phyloP scores from a whole-genome alignment of 768 basidiomycete genomes.

The Baorangia bicolor region DNA sequence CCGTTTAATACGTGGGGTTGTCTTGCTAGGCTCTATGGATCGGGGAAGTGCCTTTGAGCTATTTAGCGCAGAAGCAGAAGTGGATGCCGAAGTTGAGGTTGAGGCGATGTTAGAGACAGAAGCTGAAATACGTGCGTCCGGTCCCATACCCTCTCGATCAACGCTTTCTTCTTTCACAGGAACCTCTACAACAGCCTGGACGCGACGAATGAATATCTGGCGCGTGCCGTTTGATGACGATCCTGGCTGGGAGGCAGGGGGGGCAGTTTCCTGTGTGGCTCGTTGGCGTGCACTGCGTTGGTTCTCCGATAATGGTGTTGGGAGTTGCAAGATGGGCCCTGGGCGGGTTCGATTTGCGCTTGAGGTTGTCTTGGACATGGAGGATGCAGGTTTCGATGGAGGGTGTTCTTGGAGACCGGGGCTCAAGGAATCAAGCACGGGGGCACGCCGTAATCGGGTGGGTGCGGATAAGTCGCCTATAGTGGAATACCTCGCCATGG shows the following conservation, averaged over 20 bases:
- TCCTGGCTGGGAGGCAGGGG: conserved; percentile 2
- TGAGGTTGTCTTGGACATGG: conserved; percentile 25
- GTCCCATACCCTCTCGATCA: conserved; percentile 34
- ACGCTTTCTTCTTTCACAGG: conserved; percentile 64
- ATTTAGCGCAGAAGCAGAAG: conserved; percentile 5
- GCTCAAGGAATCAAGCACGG: conserved; percentile 19
- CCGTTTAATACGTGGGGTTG: conserved; percentile 17
- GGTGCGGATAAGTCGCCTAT: conserved; percentile 31
- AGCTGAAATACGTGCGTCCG: conserved; percentile 1
- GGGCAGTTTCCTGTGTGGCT: conserved; percentile 4
- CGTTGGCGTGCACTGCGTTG: conserved; percentile 27
- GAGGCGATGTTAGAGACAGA: conserved; percentile 14
- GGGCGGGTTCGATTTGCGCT: conserved; percentile 8
- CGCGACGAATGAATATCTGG: conserved; percentile 53
- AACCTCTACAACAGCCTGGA: conserved; percentile 57
- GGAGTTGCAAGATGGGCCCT: conserved; percentile 21
- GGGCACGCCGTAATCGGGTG: conserved; percentile 16
- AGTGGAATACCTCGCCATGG: conserved; percentile 28
- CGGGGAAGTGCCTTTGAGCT: conserved; percentile 9
- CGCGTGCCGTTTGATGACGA: conserved; percentile 12
- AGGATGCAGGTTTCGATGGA: conserved; percentile 31
- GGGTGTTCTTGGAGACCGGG: conserved; percentile 32
- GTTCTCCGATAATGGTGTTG: conserved; percentile 33
- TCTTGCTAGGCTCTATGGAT: not conserved
- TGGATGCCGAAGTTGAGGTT: conserved; percentile 12